phyloP scores from a whole-genome alignment of 192 early-diverging fungal species.

The Coemansia sp. region DNA sequence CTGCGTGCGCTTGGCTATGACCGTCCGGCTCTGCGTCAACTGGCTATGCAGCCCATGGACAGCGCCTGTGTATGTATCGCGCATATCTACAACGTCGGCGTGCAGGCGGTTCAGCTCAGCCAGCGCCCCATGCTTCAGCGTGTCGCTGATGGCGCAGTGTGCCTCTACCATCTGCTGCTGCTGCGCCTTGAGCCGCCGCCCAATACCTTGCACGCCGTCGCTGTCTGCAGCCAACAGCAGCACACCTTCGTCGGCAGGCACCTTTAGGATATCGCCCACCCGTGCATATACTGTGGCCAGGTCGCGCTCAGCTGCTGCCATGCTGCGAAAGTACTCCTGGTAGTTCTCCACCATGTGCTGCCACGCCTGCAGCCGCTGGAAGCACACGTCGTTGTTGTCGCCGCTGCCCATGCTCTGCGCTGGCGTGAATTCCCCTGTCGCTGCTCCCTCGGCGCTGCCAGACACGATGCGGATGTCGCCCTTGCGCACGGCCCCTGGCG shows the following conservation, averaged over 20 bases:
- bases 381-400: conserved; percentile 33
- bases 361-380: conserved; percentile 48
- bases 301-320: conserved; percentile 51
- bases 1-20: conserved; percentile 14
- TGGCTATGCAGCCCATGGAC: conserved; percentile 16
- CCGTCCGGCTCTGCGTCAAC: conserved; percentile 23
- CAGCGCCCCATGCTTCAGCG: conserved; percentile 22
- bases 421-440: conserved; percentile 17
- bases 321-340: conserved; percentile 46
- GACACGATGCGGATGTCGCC: conserved; percentile 47
- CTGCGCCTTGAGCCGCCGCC: conserved; percentile 31
- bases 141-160: conserved; percentile 42
- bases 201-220: conserved; percentile 31
- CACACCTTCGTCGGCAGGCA: conserved; percentile 29
- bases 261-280: conserved; percentile 46
- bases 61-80: conserved; percentile 18
- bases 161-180: conserved; percentile 51
- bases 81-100: conserved; percentile 9
- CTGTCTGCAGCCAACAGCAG: conserved; percentile 23
- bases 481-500: conserved; percentile 33
- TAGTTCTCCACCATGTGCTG: conserved; percentile 37
- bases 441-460: conserved; percentile 1
- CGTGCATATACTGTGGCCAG: conserved; percentile 53
- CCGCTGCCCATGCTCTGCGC: conserved; percentile 44
- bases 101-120: conserved; percentile 15